Evolutionary conservation across 2,329 filamentous ascomycete genomes (phyloP), one percentile per base, ranked within the genome.

Genomic region (Ophiognomonia clavigignenti-juglandacearum): DNA sequence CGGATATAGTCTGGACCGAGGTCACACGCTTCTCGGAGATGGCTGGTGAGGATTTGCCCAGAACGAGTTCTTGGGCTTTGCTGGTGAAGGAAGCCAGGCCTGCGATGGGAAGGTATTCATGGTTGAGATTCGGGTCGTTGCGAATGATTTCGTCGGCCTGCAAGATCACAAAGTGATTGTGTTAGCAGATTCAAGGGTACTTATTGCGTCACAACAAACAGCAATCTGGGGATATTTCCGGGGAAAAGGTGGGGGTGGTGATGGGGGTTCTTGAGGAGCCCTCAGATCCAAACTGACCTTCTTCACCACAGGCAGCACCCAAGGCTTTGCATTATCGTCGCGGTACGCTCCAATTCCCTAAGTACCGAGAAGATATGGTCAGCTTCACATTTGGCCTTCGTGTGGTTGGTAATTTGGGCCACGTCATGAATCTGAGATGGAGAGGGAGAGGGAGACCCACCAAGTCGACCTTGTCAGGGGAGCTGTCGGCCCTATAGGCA

Each of bases 51-150:
- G 87, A 83, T 60, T 80, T 68, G 56, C 92, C 92, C 69, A 96
- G 97, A 61, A 93, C 93, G 51, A 98, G 84, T 64, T 87, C 75
- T 56, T 90, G 91, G 50, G 93, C 92, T 56, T 91, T 88, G 66
- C 87, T 88, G 69, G 91, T 95, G 78, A 98, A 96, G 61, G 90
- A 80, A 56, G 91, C 88, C 38, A 97, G 81, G 76, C 93, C 93
- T 39, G 93, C 97, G 72, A 98, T 98, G 68, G 89, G 90, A 56
- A 92, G 89, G 69, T 97, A 97, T 72, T 97, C 93, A 79, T 97
- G 96, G 81, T n/a, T n/a, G n/a, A n/a, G n/a, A n/a, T 97, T 93
- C 62, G 93, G 68, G 61, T 82, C 79, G 56, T 81, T 75, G 44
- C 84, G 73, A 53, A 96, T 77, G 54, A 96, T 80, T 75, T 89